These are phyloP conservation scores for Tolypocladium tundrense DNA, from an alignment of 2,329 filamentous ascomycete species.

Conservation along the genomic window DNA sequence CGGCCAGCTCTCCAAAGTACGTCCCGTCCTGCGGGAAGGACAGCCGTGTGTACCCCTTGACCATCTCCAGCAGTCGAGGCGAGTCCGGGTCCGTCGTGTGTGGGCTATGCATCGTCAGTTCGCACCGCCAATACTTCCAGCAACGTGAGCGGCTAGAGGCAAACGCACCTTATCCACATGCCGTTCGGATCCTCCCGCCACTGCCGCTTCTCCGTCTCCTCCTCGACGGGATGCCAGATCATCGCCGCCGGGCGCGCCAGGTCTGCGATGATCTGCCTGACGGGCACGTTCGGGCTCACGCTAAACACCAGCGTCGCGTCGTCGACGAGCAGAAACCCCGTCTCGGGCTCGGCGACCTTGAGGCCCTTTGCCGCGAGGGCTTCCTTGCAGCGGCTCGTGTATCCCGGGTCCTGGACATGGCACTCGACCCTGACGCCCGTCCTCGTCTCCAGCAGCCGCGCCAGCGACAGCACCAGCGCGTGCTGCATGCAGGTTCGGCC, in stretches of 20 bases:
- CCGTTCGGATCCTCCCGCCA: background rate
- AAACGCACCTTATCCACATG: background rate
- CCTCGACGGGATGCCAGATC: conserved; percentile 7
- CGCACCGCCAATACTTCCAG: too few relatives aligned
- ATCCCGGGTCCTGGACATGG: conserved; percentile 7
- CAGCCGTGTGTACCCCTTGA: background rate
- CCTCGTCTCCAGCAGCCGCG: background rate
- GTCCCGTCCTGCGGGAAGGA: background rate
- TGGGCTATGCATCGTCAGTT: background rate
- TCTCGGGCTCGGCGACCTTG: conserved; percentile 4
- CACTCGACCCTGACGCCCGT: conserved; percentile 1
- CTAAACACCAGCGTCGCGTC: conserved; percentile 8
- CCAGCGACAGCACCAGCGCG: conserved; percentile 3
- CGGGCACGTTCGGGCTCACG: conserved; percentile 7
- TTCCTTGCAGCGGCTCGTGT: conserved; percentile 1
- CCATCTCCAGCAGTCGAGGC: conserved; percentile 1
- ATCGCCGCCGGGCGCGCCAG: conserved; percentile 9
- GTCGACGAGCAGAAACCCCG: conserved; percentile 10
- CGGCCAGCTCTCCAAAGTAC: background rate
- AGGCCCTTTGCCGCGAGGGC: conserved; percentile 3
- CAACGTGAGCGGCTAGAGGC: too few relatives aligned
- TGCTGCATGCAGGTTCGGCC: conserved; percentile 1
- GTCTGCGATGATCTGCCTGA: conserved; percentile 12
- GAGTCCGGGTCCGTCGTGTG: conserved; percentile 1
- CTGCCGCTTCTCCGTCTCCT: background rate